Base-by-base conservation (phyloP, 169 alveolate genomes). In the Plasmodium berghei region DNA sequence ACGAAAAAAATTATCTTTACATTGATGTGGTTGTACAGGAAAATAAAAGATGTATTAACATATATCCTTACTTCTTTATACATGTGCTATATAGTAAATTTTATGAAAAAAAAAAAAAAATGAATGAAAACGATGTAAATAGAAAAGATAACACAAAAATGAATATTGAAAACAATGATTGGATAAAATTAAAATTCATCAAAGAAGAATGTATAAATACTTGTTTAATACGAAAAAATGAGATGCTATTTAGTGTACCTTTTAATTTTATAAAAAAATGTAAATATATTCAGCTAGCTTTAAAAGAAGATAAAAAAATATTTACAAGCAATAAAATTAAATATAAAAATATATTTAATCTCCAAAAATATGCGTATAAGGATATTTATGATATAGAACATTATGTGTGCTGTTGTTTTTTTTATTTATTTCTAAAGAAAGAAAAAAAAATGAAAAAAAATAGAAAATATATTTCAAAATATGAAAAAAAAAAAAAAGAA, bases 251-350 rank as follows among this genome's bases (percentile, higher is more conserved):
- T n/a, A 77, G 89, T 26, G 14, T 77, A 9, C 89, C 89, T 1
- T 77, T 63, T 52, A 54, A 77, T 24, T 62, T 77, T 58, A 12
- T 77, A 45, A 63, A 77, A 42, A 34, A 40, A 16, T 77, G 89
- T 10, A 70, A 77, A 48, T 77, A 45, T 46, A 46, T 77, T n/a
- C 74, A 77, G n/a, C 59, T 77, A 5, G 46, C 66, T n/a, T 9
- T 77, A 14, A 55, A 22, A 22, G 34, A 26, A 70, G 49, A 77
- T 9, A 16, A 20, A 5, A 46, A 77, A 42, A 42, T 63, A 0
- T 77, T 28, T 5, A 42, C 52, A 54, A 77, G 89, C 46, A 77
- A 77, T 58, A 77, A 64, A 64, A 64, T 77, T 22, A 77, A 24
- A 46, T 77, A 52, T 52, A 46, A 54, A 18, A 28, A 77, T n/a